Conservation (phyloP, 495 filamentous ascomycete species). For the Clohesyomyces aquaticus region DNA sequence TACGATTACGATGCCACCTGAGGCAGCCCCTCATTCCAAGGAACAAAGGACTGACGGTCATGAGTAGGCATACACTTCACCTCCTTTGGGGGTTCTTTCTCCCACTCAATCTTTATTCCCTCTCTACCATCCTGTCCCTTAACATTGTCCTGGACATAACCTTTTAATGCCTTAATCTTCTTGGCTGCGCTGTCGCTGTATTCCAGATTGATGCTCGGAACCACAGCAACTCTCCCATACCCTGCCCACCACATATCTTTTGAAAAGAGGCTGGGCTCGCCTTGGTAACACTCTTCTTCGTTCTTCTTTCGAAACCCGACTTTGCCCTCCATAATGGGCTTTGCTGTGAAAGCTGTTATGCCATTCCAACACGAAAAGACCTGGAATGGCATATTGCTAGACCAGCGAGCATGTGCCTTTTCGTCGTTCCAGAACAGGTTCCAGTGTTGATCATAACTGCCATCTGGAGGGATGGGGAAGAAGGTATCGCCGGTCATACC, state of each 20-base stretch:
- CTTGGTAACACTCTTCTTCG: constrained; percentile 52
- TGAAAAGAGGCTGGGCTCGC: constrained; percentile 54
- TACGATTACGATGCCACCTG: too few relatives aligned
- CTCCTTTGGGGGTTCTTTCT: constrained; percentile 35
- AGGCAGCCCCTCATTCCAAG: constrained; percentile 26
- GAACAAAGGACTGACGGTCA: constrained; percentile 7
- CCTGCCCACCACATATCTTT: constrained; percentile 56
- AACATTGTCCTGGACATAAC: constrained; percentile 46
- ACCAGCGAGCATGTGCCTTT: constrained; percentile 39
- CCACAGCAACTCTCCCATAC: constrained; percentile 53
- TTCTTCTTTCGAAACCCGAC: constrained; percentile 47
- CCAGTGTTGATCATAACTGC: constrained; percentile 49
- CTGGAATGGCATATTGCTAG: constrained; percentile 51
- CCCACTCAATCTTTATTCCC: constrained; percentile 41
- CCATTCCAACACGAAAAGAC: constrained; percentile 62
- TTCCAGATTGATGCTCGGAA: constrained; percentile 56
- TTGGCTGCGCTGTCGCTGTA: constrained; percentile 49
- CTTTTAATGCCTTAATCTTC: constrained; percentile 50
- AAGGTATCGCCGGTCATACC: constrained; percentile 55
- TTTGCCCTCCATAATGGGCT: constrained; percentile 44
- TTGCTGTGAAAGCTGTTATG: constrained; percentile 47
- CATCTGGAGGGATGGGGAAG: constrained; percentile 54
- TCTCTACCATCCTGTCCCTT: constrained; percentile 7
- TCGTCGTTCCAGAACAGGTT: constrained; percentile 55
- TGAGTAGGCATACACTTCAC: constrained; percentile 41